Evolutionary conservation across 495 filamentous ascomycete species (phyloP), one percentile per base, ranked within the genome.

Genomic region (Symbiotaphrina buchneri): DNA sequence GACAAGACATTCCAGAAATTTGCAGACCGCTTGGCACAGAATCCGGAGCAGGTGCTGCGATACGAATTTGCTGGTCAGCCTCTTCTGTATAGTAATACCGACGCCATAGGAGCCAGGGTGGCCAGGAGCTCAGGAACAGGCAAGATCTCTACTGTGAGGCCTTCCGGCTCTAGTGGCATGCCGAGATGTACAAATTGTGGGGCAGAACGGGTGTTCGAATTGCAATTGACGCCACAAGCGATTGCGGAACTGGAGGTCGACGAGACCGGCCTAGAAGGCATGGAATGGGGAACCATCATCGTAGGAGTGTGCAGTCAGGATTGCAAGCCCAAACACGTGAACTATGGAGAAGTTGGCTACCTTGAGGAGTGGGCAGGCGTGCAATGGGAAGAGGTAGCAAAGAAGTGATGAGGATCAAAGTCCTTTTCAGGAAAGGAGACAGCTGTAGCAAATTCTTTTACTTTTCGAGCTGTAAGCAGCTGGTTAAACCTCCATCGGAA

Each of bases 251-350:
- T 97, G 24, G 87, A 97, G 54, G 72, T 63, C 5, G 80, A 80
- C 11, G 71, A 81, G 34, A 55, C 65, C 38, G 65, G 68, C 8
- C 45, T 92, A 32, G 81, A 85, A 23, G 87, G 90, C 3, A 94
- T 99, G 87, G 87, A 99, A 41, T 99, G 87, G 87, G 90, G 90
- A 0, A 93, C 78, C 10, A 61, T 99, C n/a, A 66, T 95, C 27
- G 47, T 94, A n/a, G 80, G 68, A 0, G 82, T 90, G 14, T 99
- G 87, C 50, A 53, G 49, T 26, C 55, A 47, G 41, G 71, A 85
- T 44, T 91, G 81, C 50, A 58, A 54, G 27, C 59, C 65, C 0
- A 46, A 53, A 32, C 53, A 56, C 10, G 49, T 67, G 24, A 39
- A 41, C 11, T 52, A 46, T 10, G 61, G 53, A 0, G 47, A 53